These are phyloP conservation scores for Paramecium tetraurelia DNA, from an alignment of 73 alveolate genomes.

Conservation along the genomic window DNA sequence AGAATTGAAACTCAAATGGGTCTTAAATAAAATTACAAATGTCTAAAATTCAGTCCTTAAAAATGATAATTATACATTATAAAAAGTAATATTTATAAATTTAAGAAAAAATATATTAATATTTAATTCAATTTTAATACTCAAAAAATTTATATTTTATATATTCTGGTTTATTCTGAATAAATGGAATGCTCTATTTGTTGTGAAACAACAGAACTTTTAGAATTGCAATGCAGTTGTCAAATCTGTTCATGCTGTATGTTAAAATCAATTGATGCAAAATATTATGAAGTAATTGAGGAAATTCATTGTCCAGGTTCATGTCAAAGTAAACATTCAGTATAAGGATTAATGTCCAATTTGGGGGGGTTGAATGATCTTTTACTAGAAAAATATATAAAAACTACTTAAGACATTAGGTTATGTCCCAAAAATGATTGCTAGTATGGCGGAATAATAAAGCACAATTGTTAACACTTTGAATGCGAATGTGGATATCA, in stretches of 20 bases:
- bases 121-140: neutral
- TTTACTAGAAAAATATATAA: neutral
- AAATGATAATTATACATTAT: neutral
- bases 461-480: neutral
- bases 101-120: neutral
- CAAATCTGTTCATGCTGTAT: neutral
- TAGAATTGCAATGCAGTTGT: neutral
- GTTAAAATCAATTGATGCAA: constrained; percentile 16
- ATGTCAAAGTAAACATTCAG: neutral
- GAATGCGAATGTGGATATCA: constrained; percentile 5
- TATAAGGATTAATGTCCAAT: neutral
- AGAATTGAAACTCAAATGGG: neutral
- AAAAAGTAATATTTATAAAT: neutral
- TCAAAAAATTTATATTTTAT: neutral
- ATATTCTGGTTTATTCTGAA: neutral
- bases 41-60: neutral
- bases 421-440: constrained; percentile 37
- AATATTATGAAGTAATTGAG: constrained; percentile 16
- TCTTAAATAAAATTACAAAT: neutral
- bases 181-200: neutral
- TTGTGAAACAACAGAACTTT: neutral
- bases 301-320: constrained; percentile 20
- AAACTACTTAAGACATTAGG: neutral
- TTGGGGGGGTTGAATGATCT: constrained; percentile 24
- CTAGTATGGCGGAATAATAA: neutral